Conservation (phyloP, 306 rosid species). For the Rosa multiflora region DNA sequence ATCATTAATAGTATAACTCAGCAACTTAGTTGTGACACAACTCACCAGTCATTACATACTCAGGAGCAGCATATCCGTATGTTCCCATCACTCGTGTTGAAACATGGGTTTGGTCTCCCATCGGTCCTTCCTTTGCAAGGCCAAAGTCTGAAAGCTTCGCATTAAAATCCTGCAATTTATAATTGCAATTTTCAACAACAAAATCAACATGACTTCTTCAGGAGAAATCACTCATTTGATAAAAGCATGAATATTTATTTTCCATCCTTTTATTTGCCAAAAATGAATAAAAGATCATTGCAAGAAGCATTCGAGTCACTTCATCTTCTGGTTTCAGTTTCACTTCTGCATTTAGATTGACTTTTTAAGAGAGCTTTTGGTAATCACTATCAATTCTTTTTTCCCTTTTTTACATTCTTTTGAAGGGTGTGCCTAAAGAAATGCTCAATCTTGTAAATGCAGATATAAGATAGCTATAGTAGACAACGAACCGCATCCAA, state of each 20-base stretch:
- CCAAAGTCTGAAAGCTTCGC: slow-evolving; percentile 95
- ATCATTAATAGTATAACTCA: neutral
- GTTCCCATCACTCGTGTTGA: slow-evolving; percentile 98
- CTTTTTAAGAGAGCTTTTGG: neutral
- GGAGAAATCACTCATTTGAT: slow-evolving; percentile 23
- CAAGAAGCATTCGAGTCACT: neutral
- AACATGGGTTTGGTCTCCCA: slow-evolving; percentile 98
- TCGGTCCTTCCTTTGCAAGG: slow-evolving; percentile 96
- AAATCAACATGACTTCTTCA: neutral
- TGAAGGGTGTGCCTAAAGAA: neutral
- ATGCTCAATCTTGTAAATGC: neutral
- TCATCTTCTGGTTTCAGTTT: neutral
- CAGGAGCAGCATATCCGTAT: slow-evolving; percentile 94
- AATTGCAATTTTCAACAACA: slow-evolving; percentile 27
- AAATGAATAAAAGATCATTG: neutral
- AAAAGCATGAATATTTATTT: slow-evolving; percentile 12
- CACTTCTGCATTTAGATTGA: neutral
- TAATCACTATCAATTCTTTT: neutral
- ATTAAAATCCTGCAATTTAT: slow-evolving; percentile 66
- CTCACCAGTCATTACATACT: slow-evolving; percentile 97
- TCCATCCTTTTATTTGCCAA: slow-evolving; percentile 3
- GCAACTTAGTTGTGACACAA: slow-evolving; percentile 5
- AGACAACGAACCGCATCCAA: slow-evolving; percentile 75
- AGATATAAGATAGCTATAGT: slow-evolving; percentile 17
- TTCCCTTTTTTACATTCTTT: neutral